Evolutionary conservation across 2,329 filamentous ascomycete genomes (phyloP).

Genomic region (Penicillium polonicum): DNA sequence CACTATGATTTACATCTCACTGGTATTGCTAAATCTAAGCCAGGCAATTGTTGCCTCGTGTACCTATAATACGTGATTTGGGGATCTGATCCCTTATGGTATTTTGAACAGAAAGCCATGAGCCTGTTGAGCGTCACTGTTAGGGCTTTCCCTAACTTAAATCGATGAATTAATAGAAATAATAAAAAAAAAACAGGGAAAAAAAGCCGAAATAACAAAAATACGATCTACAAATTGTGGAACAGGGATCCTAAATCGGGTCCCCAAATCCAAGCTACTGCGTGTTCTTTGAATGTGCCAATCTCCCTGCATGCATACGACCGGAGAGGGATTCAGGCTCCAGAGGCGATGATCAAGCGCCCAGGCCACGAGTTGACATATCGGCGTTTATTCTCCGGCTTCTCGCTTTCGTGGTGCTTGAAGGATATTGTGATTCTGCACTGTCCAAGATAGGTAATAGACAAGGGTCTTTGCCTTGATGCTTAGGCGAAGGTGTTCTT

Average conservation of each 20-base stretch:
- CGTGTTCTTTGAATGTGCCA: slow-evolving; percentile 8
- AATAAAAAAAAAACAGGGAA: background rate
- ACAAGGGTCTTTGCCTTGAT: background rate
- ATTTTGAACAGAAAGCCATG: background rate
- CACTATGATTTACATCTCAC: background rate
- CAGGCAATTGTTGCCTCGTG: background rate
- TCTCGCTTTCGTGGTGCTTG: background rate
- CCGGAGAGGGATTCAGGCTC: slow-evolving; percentile 6
- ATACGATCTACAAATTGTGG: slow-evolving; percentile 16
- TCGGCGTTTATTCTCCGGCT: background rate
- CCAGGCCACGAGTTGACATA: background rate
- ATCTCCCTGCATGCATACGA: slow-evolving; percentile 15
- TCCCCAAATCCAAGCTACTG: slow-evolving; percentile 14
- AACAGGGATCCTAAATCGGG: slow-evolving; percentile 19
- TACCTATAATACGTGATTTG: background rate
- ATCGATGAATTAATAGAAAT: background rate
- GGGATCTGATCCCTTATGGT: slow-evolving; percentile 4
- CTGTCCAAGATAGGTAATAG: background rate
- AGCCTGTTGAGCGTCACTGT: background rate
- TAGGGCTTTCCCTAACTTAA: background rate
- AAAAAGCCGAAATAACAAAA: background rate
- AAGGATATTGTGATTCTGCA: background rate
- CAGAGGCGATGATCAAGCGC: background rate
- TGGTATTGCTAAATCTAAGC: background rate
- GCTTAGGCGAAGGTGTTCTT: background rate